Evolutionary conservation across 2,329 filamentous ascomycete genomes (phyloP), one percentile per base, ranked within the genome.

Genomic region (Zymoseptoria pseudotritici): DNA sequence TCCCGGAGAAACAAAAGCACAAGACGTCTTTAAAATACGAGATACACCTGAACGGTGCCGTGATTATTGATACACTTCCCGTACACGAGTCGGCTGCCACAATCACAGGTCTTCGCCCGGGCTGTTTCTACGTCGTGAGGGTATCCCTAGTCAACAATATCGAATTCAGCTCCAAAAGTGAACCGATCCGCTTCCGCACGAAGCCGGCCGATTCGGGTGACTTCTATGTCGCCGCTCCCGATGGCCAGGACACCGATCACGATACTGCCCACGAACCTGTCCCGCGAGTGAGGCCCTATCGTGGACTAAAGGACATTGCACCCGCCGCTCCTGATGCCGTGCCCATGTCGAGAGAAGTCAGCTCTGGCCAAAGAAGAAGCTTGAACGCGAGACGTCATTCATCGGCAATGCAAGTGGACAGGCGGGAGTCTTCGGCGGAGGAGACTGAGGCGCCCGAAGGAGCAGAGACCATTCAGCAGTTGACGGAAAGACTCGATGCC

Each of bases 131-230:
- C 76, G 95, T 96, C 65, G 87, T 99, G 26, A 88, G 93, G 61
- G 90, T 97, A 57, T 89, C 97, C 66, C 91, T 93, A 49, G 88
- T 97, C 57, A 96, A 93, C 54, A 85, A 88, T 29, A 91, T 92
- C 67, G 95, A 94, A 74, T 97, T 97, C 69, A 91, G 96, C 71
- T 91, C 92, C 0, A 89, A 90, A 46, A 97, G 94, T 73, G 82
- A 86, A 4, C 85, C 95, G 46, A 86, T 97, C 64, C 88, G 94
- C 58, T 80, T 99, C 58, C 85, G 89, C 67, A 97, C 94, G 19
- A 76, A 78, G 59, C 69, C 73, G 26, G 71, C 75, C 53, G 69
- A 71, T 20, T 76, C 77, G 2, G 72, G 71, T 46, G 77, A 80
- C 61, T 79, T 74, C 64, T 79, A 77, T 65, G 67, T 53, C 67